Percentiles rank a stretch among this genome's conserved stretches.
phyloP scores from a whole-genome alignment of 1,284 basidiomycete genomes.

The Ganoderma sinense region DNA sequence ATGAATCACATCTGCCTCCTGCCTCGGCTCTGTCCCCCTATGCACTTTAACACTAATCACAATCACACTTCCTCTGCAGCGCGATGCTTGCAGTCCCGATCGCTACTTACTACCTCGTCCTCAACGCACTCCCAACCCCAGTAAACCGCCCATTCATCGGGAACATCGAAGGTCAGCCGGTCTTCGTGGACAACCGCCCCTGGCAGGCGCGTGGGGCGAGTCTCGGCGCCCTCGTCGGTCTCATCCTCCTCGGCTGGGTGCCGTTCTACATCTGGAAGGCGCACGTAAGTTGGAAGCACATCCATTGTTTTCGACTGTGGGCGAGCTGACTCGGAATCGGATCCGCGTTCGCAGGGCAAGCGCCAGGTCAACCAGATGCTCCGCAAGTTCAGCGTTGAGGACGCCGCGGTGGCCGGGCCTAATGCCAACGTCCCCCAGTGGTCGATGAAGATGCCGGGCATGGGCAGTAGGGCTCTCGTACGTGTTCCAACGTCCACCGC shows the following conservation, averaged over 20 bases:
- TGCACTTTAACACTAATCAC: neutral
- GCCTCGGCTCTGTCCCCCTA: neutral
- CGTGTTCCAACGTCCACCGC: constrained; percentile 30
- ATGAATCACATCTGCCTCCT: neutral
- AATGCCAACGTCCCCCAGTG: constrained; percentile 49
- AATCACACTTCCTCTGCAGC: constrained; percentile 34
- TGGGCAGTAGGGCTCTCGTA: constrained; percentile 50
- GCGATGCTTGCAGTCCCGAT: constrained; percentile 51
- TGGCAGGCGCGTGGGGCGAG: constrained; percentile 49
- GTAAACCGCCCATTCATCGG: constrained; percentile 25
- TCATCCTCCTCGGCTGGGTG: constrained; percentile 48
- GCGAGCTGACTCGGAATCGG: neutral
- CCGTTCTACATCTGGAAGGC: constrained; percentile 61
- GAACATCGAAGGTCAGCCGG: constrained; percentile 10
- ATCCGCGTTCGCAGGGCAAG: constrained; percentile 47
- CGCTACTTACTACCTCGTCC: constrained; percentile 46
- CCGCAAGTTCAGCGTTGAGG: constrained; percentile 51
- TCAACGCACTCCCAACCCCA: constrained; percentile 40
- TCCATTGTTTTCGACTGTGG: neutral
- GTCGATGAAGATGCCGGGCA: constrained; percentile 51
- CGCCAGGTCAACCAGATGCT: constrained; percentile 48
- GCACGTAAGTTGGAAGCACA: constrained; percentile 41
- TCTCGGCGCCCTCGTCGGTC: constrained; percentile 48
- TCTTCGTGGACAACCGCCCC: constrained; percentile 32
- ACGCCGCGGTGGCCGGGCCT: constrained; percentile 42